Evolutionary conservation across 805 yeast genomes (phyloP).

Genomic region (Kazachstania martiniae): DNA sequence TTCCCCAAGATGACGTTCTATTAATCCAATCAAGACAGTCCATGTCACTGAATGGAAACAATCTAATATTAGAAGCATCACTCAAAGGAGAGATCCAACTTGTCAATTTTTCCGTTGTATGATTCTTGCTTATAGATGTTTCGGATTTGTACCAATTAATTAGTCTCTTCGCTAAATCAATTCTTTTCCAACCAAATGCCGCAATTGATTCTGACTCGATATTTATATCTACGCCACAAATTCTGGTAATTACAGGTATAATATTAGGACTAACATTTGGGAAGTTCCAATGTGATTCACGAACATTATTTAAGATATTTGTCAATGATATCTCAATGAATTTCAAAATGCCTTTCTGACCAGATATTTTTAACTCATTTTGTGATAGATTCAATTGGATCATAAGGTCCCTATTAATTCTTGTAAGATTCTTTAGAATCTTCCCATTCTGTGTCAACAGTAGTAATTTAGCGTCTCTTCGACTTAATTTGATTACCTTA

Average conservation of each 20-base stretch:
- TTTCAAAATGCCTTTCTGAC: conserved; percentile 14
- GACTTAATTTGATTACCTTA: conserved; percentile 2
- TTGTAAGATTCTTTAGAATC: conserved; percentile 22
- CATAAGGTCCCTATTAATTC: conserved; percentile 12
- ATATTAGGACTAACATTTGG: background rate
- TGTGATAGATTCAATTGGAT: conserved; percentile 6
- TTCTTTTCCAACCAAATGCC: conserved; percentile 22
- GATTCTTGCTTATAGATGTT: background rate
- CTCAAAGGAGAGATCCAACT: conserved; percentile 1
- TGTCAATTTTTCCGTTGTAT: background rate
- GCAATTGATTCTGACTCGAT: conserved; percentile 9
- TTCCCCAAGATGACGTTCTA: conserved; percentile 16
- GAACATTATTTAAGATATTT: conserved; percentile 21
- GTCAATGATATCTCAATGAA: conserved; percentile 23
- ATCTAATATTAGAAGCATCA: conserved; percentile 1
- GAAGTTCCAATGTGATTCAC: background rate
- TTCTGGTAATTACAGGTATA: conserved; percentile 3
- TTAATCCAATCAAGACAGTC: conserved; percentile 21
- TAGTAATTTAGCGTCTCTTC: conserved; percentile 9
- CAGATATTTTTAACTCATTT: conserved; percentile 5
- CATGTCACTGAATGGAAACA: conserved; percentile 20
- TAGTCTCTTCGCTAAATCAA: conserved; percentile 16
- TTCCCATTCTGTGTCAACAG: conserved; percentile 26
- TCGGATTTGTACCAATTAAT: conserved; percentile 16
- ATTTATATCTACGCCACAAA: conserved; percentile 6